Conservation (phyloP, 768 basidiomycete species). For the Postia placenta region DNA sequence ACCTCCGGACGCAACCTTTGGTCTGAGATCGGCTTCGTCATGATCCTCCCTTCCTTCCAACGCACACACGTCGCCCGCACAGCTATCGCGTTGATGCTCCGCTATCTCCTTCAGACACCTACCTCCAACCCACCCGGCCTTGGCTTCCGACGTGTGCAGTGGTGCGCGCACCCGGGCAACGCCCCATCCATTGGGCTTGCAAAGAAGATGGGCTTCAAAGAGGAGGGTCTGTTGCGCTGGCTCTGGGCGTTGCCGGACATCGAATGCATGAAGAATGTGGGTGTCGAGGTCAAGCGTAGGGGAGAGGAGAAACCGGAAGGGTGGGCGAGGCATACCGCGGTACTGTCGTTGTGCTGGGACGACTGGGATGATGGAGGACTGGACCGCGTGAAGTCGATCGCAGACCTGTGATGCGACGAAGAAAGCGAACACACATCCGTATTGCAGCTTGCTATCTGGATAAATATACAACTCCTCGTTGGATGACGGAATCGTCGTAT, state of each 20-base stretch:
- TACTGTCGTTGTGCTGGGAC: conserved; percentile 53
- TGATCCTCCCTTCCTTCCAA: conserved; percentile 33
- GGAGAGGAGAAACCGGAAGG: conserved; percentile 20
- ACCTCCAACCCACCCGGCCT: conserved; percentile 23
- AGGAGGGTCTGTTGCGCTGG: conserved; percentile 38
- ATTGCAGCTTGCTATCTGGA: no score
- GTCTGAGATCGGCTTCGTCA: conserved; percentile 34
- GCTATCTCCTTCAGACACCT: conserved; percentile 19
- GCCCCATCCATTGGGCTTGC: conserved; percentile 31
- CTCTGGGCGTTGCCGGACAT: conserved; percentile 26
- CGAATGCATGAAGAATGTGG: conserved; percentile 19
- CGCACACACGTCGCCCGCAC: conserved; percentile 39
- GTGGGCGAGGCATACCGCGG: conserved; percentile 30
- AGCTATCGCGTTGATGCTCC: conserved; percentile 28
- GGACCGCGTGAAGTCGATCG: conserved; percentile 23
- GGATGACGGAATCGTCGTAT: no score
- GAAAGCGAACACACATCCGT: no score
- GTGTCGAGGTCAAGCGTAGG: conserved; percentile 19
- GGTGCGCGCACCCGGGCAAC: conserved; percentile 36
- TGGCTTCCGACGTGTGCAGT: conserved; percentile 41
- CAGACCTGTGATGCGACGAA: neutral
- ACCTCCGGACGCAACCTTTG: conserved; percentile 23
- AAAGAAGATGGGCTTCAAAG: conserved; percentile 39
- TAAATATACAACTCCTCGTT: no score
- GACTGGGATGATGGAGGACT: conserved; percentile 44